Evolutionary conservation across 2,329 filamentous ascomycete species (phyloP).

Genomic region (Cladosporium phlei): DNA sequence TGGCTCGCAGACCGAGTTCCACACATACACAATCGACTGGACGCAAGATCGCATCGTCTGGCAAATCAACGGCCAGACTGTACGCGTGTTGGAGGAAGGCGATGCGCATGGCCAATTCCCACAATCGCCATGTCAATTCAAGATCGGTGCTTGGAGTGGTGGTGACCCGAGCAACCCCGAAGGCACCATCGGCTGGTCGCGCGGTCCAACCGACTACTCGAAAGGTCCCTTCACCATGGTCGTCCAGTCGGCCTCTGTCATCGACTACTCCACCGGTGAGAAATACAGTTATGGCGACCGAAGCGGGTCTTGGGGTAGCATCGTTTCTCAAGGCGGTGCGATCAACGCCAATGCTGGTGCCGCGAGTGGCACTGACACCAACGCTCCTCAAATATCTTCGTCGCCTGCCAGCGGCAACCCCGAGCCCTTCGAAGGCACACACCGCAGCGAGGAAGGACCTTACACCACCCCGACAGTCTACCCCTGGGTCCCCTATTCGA

Average conservation of each 20-base stretch:
- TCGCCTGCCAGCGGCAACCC: slow-evolving; percentile 55
- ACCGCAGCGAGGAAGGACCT: slow-evolving; percentile 50
- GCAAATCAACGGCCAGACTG: slow-evolving; percentile 71
- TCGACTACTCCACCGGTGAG: slow-evolving; percentile 89
- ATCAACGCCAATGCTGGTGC: slow-evolving; percentile 55
- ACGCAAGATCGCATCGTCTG: slow-evolving; percentile 78
- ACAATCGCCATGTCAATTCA: slow-evolving; percentile 92
- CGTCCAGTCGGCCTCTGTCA: slow-evolving; percentile 69
- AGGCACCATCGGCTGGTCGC: slow-evolving; percentile 87
- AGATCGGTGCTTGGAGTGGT: slow-evolving; percentile 87
- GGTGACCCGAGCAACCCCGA: slow-evolving; percentile 73
- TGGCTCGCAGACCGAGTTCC: slow-evolving; percentile 67
- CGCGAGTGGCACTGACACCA: slow-evolving; percentile 46
- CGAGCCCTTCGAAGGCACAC: slow-evolving; percentile 64
- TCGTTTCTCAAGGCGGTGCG: slow-evolving; percentile 70
- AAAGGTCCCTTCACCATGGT: slow-evolving; percentile 82
- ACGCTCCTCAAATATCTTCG: slow-evolving; percentile 60
- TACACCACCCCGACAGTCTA: slow-evolving; percentile 55
- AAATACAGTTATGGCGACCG: slow-evolving; percentile 77
- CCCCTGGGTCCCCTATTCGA: slow-evolving; percentile 61
- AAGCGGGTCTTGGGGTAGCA: slow-evolving; percentile 75
- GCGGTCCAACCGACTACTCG: slow-evolving; percentile 77
- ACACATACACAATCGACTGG: slow-evolving; percentile 92
- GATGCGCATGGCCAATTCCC: slow-evolving; percentile 78
- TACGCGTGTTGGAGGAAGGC: slow-evolving; percentile 67